Evolutionary conservation across 768 basidiomycete genomes (phyloP).

Genomic region (Leccinum fibrillosum): DNA sequence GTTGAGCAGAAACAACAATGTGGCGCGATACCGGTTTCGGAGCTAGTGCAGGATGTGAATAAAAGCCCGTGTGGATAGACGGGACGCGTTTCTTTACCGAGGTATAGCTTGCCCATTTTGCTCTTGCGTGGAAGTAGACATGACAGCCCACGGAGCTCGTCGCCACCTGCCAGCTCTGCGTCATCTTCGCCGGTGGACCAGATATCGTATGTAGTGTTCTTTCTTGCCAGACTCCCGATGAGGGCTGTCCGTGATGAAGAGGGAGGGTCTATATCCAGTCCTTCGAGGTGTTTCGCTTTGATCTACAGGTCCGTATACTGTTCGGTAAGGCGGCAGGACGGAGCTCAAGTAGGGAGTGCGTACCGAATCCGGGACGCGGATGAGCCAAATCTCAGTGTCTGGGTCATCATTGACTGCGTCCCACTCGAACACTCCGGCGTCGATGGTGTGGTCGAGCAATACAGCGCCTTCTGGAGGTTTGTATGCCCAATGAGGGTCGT

Average conservation of each 20-base stretch:
- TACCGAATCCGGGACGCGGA: slow-evolving; percentile 67
- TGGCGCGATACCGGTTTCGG: slow-evolving; percentile 58
- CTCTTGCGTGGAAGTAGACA: slow-evolving; percentile 64
- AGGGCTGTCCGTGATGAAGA: slow-evolving; percentile 37
- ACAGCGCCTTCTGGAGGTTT: slow-evolving; percentile 53
- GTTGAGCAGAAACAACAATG: slow-evolving; percentile 54
- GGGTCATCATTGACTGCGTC: slow-evolving; percentile 52
- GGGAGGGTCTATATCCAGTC: slow-evolving; percentile 45
- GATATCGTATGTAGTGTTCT: slow-evolving; percentile 56
- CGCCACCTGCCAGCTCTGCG: slow-evolving; percentile 43
- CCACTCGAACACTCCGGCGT: slow-evolving; percentile 63
- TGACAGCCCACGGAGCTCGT: slow-evolving; percentile 58
- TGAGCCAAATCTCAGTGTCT: slow-evolving; percentile 66
- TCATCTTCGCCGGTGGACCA: slow-evolving; percentile 56
- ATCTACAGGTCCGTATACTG: slow-evolving; percentile 39
- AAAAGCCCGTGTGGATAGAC: slow-evolving; percentile 15
- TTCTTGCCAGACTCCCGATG: slow-evolving; percentile 51
- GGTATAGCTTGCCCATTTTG: slow-evolving; percentile 56
- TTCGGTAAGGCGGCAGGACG: neutral
- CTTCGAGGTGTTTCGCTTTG: slow-evolving; percentile 61
- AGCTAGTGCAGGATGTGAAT: slow-evolving; percentile 42
- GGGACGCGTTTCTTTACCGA: slow-evolving; percentile 37
- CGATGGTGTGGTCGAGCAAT: slow-evolving; percentile 43
- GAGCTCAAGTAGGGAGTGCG: slow-evolving; percentile 24
- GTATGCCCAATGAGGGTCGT: slow-evolving; percentile 57